Evolutionary conservation across 116 monocot species (phyloP).

Genomic region (Trichopus zeylanicus): DNA sequence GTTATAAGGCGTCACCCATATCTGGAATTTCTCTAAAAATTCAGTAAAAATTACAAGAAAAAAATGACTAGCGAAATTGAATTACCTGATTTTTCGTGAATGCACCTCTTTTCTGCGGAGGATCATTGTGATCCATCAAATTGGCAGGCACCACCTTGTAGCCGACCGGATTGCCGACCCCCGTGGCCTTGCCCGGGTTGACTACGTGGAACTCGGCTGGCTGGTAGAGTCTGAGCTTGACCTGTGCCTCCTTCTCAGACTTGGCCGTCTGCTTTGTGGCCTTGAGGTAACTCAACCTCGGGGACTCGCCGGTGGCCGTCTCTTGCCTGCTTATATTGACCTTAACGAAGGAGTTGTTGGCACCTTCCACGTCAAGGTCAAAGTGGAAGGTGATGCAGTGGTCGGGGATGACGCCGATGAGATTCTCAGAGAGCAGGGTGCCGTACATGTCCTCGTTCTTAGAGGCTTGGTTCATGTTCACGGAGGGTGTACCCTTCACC

Average conservation of each 20-base stretch:
- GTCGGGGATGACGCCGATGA: constrained; percentile 69
- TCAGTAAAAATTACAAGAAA: too few relatives aligned
- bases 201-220: constrained; percentile 50
- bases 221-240: constrained; percentile 46
- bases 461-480: constrained; percentile 40
- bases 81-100: constrained; percentile 73
- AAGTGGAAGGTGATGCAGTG: constrained; percentile 74
- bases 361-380: constrained; percentile 67
- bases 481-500: constrained; percentile 57
- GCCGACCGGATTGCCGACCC: constrained; percentile 45
- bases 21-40: too few relatives aligned
- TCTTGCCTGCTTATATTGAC: constrained; percentile 35
- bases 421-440: constrained; percentile 55
- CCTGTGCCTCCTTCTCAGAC: constrained; percentile 49
- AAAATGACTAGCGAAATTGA: too few relatives aligned
- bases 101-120: constrained; percentile 43
- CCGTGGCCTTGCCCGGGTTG: constrained; percentile 27
- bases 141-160: constrained; percentile 62
- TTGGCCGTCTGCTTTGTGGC: constrained; percentile 28
- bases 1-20: constrained; percentile 90
- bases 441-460: constrained; percentile 39
- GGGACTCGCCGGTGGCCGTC: constrained; percentile 25
- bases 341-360: constrained; percentile 63
- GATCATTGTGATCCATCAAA: constrained; percentile 48
- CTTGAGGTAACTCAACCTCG: constrained; percentile 50